Evolutionary conservation across 1,284 basidiomycete species (phyloP).

Genomic region (Rhizoctonia solani): DNA sequence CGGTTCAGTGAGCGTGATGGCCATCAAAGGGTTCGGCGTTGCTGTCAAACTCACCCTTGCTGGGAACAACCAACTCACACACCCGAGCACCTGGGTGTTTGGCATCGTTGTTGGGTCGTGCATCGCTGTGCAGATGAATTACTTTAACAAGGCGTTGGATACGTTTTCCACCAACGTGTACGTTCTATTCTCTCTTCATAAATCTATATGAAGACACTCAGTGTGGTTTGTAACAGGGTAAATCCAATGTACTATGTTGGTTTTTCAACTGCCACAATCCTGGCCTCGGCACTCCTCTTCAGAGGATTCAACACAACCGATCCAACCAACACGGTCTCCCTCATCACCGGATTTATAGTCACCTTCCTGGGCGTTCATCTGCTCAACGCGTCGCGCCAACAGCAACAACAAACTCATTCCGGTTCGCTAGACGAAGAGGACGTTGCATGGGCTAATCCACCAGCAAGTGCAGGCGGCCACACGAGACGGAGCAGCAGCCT

Average conservation of each 20-base stretch:
- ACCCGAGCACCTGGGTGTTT: conserved; percentile 94
- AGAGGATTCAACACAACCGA: conserved; percentile 94
- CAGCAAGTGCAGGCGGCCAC: conserved; percentile 57
- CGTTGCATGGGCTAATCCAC: conserved; percentile 44
- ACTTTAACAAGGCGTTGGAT: conserved; percentile 98
- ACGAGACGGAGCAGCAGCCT: conserved; percentile 43
- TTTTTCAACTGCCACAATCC: conserved; percentile 95
- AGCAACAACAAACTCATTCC: conserved; percentile 52
- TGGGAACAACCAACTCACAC: conserved; percentile 95
- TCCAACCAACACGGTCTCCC: conserved; percentile 78
- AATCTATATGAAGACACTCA: no score
- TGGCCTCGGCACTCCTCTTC: conserved; percentile 95
- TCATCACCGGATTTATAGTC: conserved; percentile 84
- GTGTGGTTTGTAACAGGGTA: no score
- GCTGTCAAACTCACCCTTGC: conserved; percentile 93
- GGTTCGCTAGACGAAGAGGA: conserved; percentile 47
- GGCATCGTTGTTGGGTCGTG: conserved; percentile 81
- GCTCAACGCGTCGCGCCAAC: conserved; percentile 74
- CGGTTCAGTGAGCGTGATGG: conserved; percentile 89
- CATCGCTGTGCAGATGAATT: conserved; percentile 97
- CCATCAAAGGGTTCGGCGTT: conserved; percentile 94
- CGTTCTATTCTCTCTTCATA: conserved; percentile 46
- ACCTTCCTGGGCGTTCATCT: conserved; percentile 94
- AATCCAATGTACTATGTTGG: conserved; percentile 99
- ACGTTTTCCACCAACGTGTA: conserved; percentile 98